Evolutionary conservation across 208 protist species (phyloP).

Genomic region (Acanthamoeba healyi): DNA sequence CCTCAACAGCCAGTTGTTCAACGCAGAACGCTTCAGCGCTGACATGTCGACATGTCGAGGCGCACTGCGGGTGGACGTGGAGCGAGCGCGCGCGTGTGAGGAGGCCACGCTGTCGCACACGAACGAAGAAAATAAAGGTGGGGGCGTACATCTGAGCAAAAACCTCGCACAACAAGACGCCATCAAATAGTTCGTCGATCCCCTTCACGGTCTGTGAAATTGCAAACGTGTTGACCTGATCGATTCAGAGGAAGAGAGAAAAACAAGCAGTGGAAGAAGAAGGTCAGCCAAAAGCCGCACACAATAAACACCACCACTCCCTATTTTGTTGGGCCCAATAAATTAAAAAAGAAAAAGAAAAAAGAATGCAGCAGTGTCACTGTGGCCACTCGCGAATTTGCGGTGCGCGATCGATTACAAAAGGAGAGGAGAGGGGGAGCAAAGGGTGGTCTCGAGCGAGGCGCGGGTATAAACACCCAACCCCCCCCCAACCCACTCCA

Average conservation of each 20-base stretch:
- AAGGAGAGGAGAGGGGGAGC: neutral
- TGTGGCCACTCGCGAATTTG: neutral
- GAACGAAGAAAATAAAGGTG: neutral
- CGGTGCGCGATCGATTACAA: neutral
- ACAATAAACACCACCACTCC: no score
- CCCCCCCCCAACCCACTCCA: no score
- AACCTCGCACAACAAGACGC: constrained; percentile 80
- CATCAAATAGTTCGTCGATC: constrained; percentile 78
- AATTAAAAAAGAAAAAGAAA: neutral
- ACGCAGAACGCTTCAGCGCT: constrained; percentile 37
- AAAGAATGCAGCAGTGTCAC: no score
- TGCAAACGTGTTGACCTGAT: constrained; percentile 81
- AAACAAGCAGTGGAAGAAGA: neutral
- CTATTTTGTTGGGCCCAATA: no score
- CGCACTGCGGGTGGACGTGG: neutral
- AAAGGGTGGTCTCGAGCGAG: no score
- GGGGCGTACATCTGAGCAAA: constrained; percentile 79
- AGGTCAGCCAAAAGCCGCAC: neutral
- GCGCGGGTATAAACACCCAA: no score
- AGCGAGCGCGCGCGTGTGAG: constrained; percentile 17
- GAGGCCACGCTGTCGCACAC: neutral
- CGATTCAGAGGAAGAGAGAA: constrained; percentile 10
- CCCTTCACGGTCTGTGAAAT: constrained; percentile 56
- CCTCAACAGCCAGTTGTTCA: constrained; percentile 63
- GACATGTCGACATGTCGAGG: constrained; percentile 29